Conservation (phyloP, 2,329 filamentous ascomycete species). For the Sporothrix brunneoviolacea region DNA sequence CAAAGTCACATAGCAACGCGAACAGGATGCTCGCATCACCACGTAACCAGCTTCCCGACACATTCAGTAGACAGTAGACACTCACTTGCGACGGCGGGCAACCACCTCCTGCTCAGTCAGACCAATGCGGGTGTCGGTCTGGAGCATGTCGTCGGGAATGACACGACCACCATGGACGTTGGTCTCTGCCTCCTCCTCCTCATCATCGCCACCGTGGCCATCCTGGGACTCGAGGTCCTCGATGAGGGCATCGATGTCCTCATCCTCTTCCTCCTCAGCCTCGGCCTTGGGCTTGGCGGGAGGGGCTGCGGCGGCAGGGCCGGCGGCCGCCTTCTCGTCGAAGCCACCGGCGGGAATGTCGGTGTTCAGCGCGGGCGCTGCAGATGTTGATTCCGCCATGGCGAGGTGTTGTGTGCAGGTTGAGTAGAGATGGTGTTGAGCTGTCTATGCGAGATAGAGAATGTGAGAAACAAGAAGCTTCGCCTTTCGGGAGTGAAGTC, state of each 20-base stretch:
- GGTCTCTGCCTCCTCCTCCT: conserved; percentile 49
- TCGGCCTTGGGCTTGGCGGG: conserved; percentile 36
- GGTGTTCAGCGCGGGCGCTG: conserved; percentile 53
- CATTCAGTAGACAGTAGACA: too few species aligned
- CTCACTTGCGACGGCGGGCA: conserved; percentile 55
- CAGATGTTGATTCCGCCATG: conserved; percentile 51
- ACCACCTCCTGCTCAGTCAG: conserved; percentile 65
- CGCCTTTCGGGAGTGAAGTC: not conserved
- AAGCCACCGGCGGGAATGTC: conserved; percentile 59
- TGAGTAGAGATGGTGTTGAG: conserved; percentile 18
- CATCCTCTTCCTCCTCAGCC: conserved; percentile 67
- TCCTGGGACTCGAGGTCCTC: conserved; percentile 81
- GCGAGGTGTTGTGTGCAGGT: conserved; percentile 25
- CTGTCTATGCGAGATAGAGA: conserved; percentile 11
- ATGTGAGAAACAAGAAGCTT: conserved; percentile 14
- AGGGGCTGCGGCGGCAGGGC: conserved; percentile 22
- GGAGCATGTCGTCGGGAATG: conserved; percentile 61
- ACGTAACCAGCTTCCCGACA: too few species aligned
- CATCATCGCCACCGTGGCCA: conserved; percentile 57
- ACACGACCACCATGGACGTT: conserved; percentile 47
- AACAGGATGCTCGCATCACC: too few species aligned
- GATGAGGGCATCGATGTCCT: conserved; percentile 81
- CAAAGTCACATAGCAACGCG: too few species aligned
- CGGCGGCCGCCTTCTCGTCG: conserved; percentile 48
- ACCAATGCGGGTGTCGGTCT: conserved; percentile 65